These are phyloP conservation scores for Aphanomyces euteiches DNA, from an alignment of 352 stramenopile species.

Conservation along the genomic window DNA sequence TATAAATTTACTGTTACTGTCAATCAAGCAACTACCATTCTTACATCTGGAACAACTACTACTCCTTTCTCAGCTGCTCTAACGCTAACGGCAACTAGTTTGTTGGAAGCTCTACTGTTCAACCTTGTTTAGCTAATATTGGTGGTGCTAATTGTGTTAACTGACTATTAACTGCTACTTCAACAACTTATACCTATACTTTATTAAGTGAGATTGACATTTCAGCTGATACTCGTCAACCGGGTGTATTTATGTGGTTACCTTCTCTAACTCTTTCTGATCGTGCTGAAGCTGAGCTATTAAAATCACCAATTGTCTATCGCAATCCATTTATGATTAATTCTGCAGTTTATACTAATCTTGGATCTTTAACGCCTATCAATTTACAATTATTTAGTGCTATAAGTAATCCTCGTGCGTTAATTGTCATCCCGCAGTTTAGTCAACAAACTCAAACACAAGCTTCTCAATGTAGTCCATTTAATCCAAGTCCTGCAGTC, in stretches of 20 bases:
- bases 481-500: constrained; percentile 8
- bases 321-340: constrained; percentile 19
- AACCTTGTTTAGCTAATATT: constrained; percentile 7
- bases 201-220: constrained; percentile 18
- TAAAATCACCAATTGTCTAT: constrained; percentile 14
- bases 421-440: constrained; percentile 16
- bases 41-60: background rate
- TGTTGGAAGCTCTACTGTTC: constrained; percentile 2
- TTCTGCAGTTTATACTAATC: constrained; percentile 15
- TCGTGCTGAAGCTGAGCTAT: constrained; percentile 10
- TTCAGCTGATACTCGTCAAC: constrained; percentile 12
- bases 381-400: constrained; percentile 21
- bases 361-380: constrained; percentile 9
- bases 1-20: constrained; percentile 6
- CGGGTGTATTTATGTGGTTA: constrained; percentile 15
- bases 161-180: constrained; percentile 13
- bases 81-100: background rate
- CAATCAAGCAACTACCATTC: background rate
- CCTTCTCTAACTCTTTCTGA: constrained; percentile 14
- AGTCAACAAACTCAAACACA: constrained; percentile 14
- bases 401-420: constrained; percentile 7
- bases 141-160: background rate
- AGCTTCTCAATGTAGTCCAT: constrained; percentile 3
- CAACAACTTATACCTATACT: constrained; percentile 17
- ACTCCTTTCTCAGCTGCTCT: background rate